These are phyloP conservation scores for Colletotrichum lupini DNA, from an alignment of 2,329 filamentous ascomycete genomes.

Conservation along the genomic window DNA sequence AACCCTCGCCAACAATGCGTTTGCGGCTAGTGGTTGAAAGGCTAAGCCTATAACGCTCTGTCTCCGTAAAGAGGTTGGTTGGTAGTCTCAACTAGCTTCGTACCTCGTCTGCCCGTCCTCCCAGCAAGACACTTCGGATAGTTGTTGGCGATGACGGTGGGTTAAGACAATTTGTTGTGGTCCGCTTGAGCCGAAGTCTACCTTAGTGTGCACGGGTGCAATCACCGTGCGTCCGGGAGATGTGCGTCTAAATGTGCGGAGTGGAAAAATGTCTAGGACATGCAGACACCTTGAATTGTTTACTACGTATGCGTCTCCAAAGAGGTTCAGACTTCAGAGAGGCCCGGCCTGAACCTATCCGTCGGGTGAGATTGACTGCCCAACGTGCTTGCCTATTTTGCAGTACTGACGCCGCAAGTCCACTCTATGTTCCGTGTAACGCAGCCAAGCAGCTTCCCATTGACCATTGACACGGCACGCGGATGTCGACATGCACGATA, in stretches of 20 bases:
- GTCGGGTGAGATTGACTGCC: background rate
- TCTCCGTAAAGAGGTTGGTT: background rate
- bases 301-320: background rate
- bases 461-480: background rate
- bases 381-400: background rate
- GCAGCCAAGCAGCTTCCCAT: background rate
- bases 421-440: background rate
- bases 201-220: background rate
- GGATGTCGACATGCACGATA: background rate
- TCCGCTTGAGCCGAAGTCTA: conserved; percentile 8
- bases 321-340: background rate
- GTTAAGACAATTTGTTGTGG: conserved; percentile 2
- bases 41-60: background rate
- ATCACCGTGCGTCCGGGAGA: background rate
- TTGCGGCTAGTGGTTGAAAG: background rate
- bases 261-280: conserved; percentile 4
- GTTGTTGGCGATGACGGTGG: background rate
- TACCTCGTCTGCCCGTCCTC: background rate
- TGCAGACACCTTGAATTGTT: background rate
- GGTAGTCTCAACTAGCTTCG: background rate
- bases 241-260: background rate
- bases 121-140: background rate
- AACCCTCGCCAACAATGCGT: background rate
- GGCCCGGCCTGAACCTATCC: background rate
- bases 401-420: background rate